A percentile compares a stretch with the other conserved stretches of the same genome.
Evolutionary conservation across 2,329 filamentous ascomycete genomes (phyloP).

Genomic region (Biscogniauxia sp.): DNA sequence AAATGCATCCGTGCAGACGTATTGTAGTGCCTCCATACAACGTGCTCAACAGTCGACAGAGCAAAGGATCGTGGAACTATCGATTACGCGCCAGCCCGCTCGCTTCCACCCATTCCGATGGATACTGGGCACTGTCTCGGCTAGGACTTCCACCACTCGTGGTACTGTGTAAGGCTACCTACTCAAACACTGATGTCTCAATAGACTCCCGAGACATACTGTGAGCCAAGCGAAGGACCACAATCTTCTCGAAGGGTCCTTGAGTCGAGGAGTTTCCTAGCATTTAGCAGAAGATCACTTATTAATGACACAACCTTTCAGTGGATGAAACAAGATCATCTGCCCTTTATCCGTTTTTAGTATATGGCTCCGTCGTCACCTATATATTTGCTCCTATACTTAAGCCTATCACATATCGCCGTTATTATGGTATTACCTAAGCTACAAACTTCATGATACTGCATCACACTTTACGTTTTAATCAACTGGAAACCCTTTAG

Average conservation of each 20-base stretch:
- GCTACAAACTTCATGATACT: no score
- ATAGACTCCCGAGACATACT: neutral
- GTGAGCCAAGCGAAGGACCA: neutral
- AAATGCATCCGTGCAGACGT: neutral
- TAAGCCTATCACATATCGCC: no score
- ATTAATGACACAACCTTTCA: no score
- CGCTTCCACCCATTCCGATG: no score
- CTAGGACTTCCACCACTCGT: neutral
- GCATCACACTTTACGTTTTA: no score
- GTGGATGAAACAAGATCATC: no score
- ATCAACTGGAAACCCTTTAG: no score
- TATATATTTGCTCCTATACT: no score
- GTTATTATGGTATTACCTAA: no score
- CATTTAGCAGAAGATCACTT: no score
- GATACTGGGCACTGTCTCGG: neutral
- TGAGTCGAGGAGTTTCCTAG: neutral
- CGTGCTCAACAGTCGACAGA: neutral
- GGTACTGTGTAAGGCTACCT: neutral
- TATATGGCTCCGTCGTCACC: no score
- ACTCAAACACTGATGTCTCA: neutral
- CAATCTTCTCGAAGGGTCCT: neutral
- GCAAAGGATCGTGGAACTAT: neutral
- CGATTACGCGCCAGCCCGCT: neutral
- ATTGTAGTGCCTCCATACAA: neutral
- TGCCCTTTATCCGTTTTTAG: no score